Base-by-base conservation (phyloP, 768 basidiomycete species). In the Lentinula aciculospora region DNA sequence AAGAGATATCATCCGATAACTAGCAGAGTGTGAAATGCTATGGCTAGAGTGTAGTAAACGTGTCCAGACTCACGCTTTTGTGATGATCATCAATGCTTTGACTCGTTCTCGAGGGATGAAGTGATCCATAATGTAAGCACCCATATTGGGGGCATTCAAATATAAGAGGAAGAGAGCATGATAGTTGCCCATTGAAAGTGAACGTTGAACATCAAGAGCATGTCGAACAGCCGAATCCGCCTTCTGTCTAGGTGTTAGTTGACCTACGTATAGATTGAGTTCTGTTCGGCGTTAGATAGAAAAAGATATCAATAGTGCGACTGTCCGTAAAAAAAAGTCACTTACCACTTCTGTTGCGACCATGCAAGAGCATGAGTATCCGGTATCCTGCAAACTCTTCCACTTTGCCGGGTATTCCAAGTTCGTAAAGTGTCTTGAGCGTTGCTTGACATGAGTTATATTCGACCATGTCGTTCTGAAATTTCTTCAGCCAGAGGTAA, bases 41-140 rank as follows among this genome's bases (percentile, higher is more conserved):
- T n/a, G n/a, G n/a, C n/a, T n/a, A n/a, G n/a, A n/a, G n/a, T n/a
- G n/a, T n/a, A 39, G 23, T 7, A 1, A 42, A 56, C 21, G 25
- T 48, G 25, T 5, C 23, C 15, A 53, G 34, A 81, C 95, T 66
- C 64, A 98, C 97, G 92, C 89, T 82, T 90, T 97, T 29, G 91
- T 83, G 75, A 99, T 95, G 62, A 89, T 84, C 67, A 93, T 83
- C 60, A 99, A 70, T 1, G 94, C 94, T 59, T 84, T 83, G 57
- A 89, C 81, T 59, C 97, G 77, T 74, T 98, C 97, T 65, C 97
- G 82, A 66, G 86, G 84, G 66, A 98, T 89, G 70, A 98, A 98
- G 71, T 98, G 94, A 72, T 98, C 97, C 92, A 99, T 97, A 67
- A 99, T 94, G 71, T 98, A 98, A 55, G 84, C 94, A 37, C 94